Conservation (phyloP, 2,329 filamentous ascomycete species). For the Metarhizium sp. region DNA sequence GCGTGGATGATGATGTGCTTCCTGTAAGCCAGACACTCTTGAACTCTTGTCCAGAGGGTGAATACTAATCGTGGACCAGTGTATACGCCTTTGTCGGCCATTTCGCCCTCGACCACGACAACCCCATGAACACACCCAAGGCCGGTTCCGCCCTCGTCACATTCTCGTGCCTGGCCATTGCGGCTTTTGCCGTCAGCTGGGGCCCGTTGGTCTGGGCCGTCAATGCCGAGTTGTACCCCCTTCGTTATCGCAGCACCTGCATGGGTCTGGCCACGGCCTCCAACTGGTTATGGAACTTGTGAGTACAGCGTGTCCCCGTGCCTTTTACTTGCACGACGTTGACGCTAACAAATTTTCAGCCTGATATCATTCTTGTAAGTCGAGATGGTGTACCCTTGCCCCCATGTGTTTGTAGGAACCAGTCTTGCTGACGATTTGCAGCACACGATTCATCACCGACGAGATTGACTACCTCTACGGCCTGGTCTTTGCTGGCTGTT, state of each 20-base stretch:
- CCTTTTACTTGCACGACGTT: background rate
- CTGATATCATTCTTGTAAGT: constrained; percentile 38
- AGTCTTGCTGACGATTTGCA: constrained; percentile 14
- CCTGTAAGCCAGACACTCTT: constrained; percentile 18
- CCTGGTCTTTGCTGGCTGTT: constrained; percentile 62
- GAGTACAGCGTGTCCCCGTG: constrained; percentile 8
- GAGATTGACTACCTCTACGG: constrained; percentile 62
- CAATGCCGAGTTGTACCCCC: constrained; percentile 55
- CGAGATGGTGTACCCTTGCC: background rate
- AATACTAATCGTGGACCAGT: constrained; percentile 9
- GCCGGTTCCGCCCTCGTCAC: constrained; percentile 54
- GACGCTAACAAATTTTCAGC: constrained; percentile 7
- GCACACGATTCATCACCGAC: constrained; percentile 63
- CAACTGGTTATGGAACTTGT: constrained; percentile 60
- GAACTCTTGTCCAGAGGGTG: too few species aligned
- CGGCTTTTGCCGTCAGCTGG: constrained; percentile 59
- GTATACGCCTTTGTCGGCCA: constrained; percentile 40
- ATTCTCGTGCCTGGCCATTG: constrained; percentile 61
- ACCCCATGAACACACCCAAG: constrained; percentile 34
- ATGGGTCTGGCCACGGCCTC: constrained; percentile 47
- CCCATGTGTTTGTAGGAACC: background rate
- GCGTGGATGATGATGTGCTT: constrained; percentile 49
- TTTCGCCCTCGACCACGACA: constrained; percentile 29
- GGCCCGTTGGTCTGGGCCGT: constrained; percentile 60
- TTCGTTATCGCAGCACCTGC: constrained; percentile 42